Evolutionary conservation across 345 rosid species (phyloP).

Genomic region (Cardamine resedifolia): DNA sequence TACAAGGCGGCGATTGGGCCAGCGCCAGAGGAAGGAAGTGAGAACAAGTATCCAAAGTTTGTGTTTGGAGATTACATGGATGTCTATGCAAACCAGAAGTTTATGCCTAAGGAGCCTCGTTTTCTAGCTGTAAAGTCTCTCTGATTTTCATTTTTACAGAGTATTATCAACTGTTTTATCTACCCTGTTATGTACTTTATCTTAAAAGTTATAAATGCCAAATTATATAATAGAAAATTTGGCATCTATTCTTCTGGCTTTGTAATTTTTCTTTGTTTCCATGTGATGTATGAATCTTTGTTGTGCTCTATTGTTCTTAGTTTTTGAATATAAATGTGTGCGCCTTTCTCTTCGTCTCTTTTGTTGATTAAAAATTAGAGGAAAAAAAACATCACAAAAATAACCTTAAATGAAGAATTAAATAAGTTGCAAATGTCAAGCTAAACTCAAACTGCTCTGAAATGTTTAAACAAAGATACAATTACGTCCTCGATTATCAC

Average conservation of each 20-base stretch:
- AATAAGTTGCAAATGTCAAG: too few relatives aligned
- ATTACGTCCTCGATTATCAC: background rate
- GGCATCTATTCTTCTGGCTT: constrained; percentile 17
- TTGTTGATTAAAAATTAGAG: background rate
- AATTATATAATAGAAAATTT: constrained; percentile 19
- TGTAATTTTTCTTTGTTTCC: background rate
- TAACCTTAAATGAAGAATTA: background rate
- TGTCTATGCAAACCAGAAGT: constrained; percentile 84
- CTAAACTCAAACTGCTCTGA: background rate
- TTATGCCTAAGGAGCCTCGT: constrained; percentile 83
- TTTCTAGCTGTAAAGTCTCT: constrained; percentile 64
- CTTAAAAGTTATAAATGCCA: constrained; percentile 20
- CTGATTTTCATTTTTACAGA: constrained; percentile 29
- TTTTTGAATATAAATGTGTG: constrained; percentile 20
- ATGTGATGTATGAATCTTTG: constrained; percentile 32
- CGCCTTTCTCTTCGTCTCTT: background rate
- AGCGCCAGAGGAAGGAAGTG: constrained; percentile 34
- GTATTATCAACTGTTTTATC: constrained; percentile 25
- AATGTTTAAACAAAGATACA: background rate
- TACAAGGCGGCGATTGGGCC: constrained; percentile 77
- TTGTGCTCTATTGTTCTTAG: constrained; percentile 13
- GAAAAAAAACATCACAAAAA: background rate
- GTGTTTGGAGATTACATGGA: constrained; percentile 95
- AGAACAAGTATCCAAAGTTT: constrained; percentile 59
- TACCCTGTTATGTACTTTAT: background rate